Conservation (phyloP, 345 rosid genomes). For the Physaria fendleri region DNA sequence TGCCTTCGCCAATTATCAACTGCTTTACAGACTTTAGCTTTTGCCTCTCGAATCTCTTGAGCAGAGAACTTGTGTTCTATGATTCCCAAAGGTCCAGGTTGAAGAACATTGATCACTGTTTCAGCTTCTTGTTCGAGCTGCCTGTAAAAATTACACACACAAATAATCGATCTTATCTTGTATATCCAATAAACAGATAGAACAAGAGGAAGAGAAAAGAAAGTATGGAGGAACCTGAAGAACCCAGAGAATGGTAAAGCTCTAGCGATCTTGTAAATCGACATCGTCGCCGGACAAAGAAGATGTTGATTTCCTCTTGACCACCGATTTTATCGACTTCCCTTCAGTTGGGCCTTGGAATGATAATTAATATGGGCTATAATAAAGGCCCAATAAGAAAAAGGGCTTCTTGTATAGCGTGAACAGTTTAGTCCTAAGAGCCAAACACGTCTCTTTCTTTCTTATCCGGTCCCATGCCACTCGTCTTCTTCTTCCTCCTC, state of each 20-base stretch:
- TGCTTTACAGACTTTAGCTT: too few relatives aligned
- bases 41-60: too few relatives aligned
- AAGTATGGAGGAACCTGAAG: constrained; percentile 38
- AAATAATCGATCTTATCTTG: not conserved
- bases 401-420: not conserved
- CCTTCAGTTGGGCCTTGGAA: not conserved
- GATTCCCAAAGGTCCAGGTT: too few relatives aligned
- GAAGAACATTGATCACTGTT: too few relatives aligned
- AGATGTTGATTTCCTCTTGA: not conserved
- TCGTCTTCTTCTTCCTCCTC: not conserved
- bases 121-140: constrained; percentile 72
- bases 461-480: constrained; percentile 29
- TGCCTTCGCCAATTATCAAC: too few relatives aligned
- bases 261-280: constrained; percentile 39
- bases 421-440: not conserved
- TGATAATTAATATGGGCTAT: not conserved
- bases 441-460: constrained; percentile 9
- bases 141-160: constrained; percentile 30
- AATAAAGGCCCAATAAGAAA: not conserved
- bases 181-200: not conserved
- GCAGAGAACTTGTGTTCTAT: too few relatives aligned
- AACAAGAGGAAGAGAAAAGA: not conserved
- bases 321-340: not conserved
- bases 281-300: constrained; percentile 2
- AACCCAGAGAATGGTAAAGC: constrained; percentile 56